Evolutionary conservation across 441 rosid genomes (phyloP), one percentile per base, ranked within the genome.

Genomic region (Erysimum pusillum): DNA sequence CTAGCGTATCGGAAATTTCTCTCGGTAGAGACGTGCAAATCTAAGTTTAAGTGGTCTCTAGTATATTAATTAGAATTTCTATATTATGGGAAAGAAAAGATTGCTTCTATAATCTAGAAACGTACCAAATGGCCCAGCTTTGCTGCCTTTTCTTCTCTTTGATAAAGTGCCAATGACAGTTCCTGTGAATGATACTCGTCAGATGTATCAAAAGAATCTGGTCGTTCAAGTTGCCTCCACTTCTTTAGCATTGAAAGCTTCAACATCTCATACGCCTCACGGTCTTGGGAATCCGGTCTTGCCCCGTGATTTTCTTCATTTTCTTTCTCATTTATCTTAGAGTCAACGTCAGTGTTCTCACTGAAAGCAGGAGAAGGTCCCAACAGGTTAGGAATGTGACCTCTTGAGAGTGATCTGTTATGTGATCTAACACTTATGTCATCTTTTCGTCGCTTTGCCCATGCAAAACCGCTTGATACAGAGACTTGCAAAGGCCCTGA

Each of bases 391-490:
- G 48, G 75, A 67, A 84, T 74, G 63, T 86, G 85, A 76, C 97
- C 83, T 84, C 88, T 89, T 52, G 97, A 92, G 51, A 68, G 83
- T 53, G 97, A 89, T 79, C 97, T 85, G 44, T 52, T 67, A 77
- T 85, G 91, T 66, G 94, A 87, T 76, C 85, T 85, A 71, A 64
- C 42, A 39, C 88, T 72, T 70, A 78, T 80, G 69, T 86, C 88
- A 60, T 88, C 94, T 56, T 64, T 91, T 69, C 80, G 81, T 49
- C 94, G 83, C 82, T 82, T 92, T 34, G 96, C 97, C 99, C 99
- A 92, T 44, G 97, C 96, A 84, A 94, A 94, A 75, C 99, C 99
- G 73, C 97, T 88, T 51, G 99, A 94, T 59, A 89, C 86, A 76
- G 99, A 87, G 69, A 94, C 96, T 78, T 88, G 96, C 69, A 91